Percentiles rank a stretch among this genome's conserved stretches.
These are phyloP conservation scores for Paramyrothecium roridum DNA, from an alignment of 2,329 filamentous ascomycete genomes.

Conservation along the genomic window DNA sequence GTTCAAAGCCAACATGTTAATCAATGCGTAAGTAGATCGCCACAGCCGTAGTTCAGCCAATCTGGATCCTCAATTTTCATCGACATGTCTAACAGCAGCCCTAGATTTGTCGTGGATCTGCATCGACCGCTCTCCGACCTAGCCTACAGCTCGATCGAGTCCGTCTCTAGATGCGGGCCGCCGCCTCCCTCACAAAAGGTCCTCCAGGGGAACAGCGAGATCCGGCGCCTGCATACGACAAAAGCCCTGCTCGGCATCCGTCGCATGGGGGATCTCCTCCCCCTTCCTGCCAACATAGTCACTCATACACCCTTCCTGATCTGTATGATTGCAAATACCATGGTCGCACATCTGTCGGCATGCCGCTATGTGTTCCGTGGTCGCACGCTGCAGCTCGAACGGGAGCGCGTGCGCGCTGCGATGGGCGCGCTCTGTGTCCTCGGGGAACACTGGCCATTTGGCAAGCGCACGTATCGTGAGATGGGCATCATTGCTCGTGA, in stretches of 20 bases:
- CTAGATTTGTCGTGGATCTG: not conserved
- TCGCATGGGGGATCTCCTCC: conserved; percentile 1
- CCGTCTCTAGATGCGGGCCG: conserved; percentile 2
- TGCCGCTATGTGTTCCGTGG: conserved; percentile 2
- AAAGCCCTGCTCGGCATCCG: conserved; percentile 3
- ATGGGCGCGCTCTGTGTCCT: conserved; percentile 2
- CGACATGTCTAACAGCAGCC: not conserved
- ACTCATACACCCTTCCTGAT: conserved; percentile 3
- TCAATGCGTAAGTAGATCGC: not conserved
- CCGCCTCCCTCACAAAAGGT: not conserved
- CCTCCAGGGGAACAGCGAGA: not conserved
- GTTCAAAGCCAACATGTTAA: not conserved
- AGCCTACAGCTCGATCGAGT: conserved; percentile 3
- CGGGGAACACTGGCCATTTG: conserved; percentile 2
- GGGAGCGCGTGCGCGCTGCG: not conserved
- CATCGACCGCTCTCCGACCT: conserved; percentile 3
- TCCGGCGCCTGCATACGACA: not conserved
- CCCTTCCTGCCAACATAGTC: not conserved
- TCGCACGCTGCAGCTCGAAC: not conserved
- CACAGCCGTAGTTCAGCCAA: not conserved
- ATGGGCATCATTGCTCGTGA: conserved; percentile 4
- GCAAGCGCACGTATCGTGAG: conserved; percentile 3
- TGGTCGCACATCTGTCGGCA: conserved; percentile 2
- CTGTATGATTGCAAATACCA: conserved; percentile 2
- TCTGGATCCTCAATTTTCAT: not conserved